Evolutionary conservation across 75 land plant genomes (phyloP).

Genomic region (Larix kaempferi): DNA sequence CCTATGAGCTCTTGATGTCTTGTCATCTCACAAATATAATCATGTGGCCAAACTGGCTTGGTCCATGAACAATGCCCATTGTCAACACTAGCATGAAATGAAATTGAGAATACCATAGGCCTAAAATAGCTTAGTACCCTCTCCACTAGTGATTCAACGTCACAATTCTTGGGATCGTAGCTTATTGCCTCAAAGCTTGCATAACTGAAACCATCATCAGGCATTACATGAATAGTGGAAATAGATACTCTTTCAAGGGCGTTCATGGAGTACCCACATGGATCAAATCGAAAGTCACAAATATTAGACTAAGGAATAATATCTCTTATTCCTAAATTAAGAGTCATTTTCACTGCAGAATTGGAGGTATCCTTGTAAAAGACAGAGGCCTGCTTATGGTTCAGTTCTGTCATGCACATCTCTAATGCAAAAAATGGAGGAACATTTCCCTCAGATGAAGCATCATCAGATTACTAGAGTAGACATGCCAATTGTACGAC

Average conservation of each 20-base stretch:
- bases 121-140: constrained; percentile 53
- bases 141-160: constrained; percentile 33
- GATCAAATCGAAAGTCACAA: constrained; percentile 83
- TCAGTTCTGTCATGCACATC: constrained; percentile 79
- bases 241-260: constrained; percentile 44
- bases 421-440: constrained; percentile 44
- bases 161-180: constrained; percentile 31
- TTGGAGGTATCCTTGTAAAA: constrained; percentile 42
- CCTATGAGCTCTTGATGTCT: constrained; percentile 38
- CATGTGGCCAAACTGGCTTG: constrained; percentile 11
- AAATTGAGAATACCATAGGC: constrained; percentile 54
- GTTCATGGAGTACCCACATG: constrained; percentile 92
- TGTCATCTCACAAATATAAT: constrained; percentile 28
- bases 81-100: constrained; percentile 33
- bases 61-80: constrained; percentile 15
- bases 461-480: no score
- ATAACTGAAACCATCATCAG: constrained; percentile 87
- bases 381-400: constrained; percentile 37
- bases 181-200: constrained; percentile 83
- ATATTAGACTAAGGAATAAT: constrained; percentile 64
- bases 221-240: constrained; percentile 80
- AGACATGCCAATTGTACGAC: no score
- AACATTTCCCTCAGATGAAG: neutral
- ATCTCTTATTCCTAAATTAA: constrained; percentile 41
- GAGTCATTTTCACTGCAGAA: constrained; percentile 56